Evolutionary conservation across 202 grass and related monocot species (phyloP).

Genomic region (Saccharum hybrid): DNA sequence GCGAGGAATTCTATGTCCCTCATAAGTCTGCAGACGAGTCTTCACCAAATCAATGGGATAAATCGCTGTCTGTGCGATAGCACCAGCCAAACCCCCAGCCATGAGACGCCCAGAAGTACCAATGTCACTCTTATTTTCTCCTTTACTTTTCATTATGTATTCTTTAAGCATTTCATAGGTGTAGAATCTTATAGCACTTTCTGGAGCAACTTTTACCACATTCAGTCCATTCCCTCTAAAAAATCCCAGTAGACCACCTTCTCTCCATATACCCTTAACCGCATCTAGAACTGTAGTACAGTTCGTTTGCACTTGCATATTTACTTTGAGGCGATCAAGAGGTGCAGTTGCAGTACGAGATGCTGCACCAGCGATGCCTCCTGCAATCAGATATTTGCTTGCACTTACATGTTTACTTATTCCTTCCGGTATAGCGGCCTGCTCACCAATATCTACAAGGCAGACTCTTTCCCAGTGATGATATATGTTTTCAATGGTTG

Average conservation of each 20-base stretch:
- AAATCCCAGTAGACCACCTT: slow-evolving; percentile 61
- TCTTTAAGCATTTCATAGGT: slow-evolving; percentile 84
- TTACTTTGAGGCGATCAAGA: slow-evolving; percentile 82
- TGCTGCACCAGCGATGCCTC: slow-evolving; percentile 72
- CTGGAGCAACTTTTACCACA: slow-evolving; percentile 87
- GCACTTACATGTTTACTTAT: slow-evolving; percentile 78
- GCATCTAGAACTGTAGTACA: slow-evolving; percentile 50
- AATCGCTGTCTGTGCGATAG: slow-evolving; percentile 73
- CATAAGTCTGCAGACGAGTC: slow-evolving; percentile 76
- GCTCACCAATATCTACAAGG: slow-evolving; percentile 86
- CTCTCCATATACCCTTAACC: slow-evolving; percentile 72
- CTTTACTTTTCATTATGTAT: slow-evolving; percentile 70
- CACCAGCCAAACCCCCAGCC: slow-evolving; percentile 82
- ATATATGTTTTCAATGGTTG: slow-evolving; percentile 88
- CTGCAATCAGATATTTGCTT: slow-evolving; percentile 85
- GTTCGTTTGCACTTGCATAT: slow-evolving; percentile 79
- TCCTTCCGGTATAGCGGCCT: slow-evolving; percentile 76
- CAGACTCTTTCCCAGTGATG: slow-evolving; percentile 93
- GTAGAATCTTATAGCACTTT: slow-evolving; percentile 90
- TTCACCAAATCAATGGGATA: slow-evolving; percentile 93
- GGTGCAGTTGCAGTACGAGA: slow-evolving; percentile 84
- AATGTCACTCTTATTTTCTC: slow-evolving; percentile 66
- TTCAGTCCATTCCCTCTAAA: slow-evolving; percentile 90
- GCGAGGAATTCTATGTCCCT: slow-evolving; percentile 54
- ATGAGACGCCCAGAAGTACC: slow-evolving; percentile 74